Base-by-base conservation (phyloP, 257 asterid genomes). In the Solanum rostratum region DNA sequence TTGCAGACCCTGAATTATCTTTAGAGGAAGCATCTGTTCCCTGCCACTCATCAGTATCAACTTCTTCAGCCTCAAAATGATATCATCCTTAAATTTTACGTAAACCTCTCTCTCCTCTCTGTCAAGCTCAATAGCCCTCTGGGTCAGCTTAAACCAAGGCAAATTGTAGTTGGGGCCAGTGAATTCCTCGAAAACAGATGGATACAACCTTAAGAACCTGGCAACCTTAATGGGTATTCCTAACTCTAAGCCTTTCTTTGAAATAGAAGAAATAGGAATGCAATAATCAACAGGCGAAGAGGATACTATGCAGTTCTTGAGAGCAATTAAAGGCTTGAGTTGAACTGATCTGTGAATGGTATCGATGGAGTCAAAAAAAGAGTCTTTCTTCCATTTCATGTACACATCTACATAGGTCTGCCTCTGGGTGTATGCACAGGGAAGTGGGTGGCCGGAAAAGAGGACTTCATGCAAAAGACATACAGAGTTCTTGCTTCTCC, bases 381-480 rank as follows among this genome's bases (percentile, higher is more conserved):
- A 83, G 83, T 95, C 98, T 82, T 94, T 94, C 83, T 94, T 95
- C 97, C 97, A 89, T 85, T 95, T 93, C 99, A 93, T 94, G 93
- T 91, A 93, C 84, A 93, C 99, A 87, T 92, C 86, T 37, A 94
- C 98, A 60, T 94, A 93, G 59, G 87, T 81, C 85, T 85, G 95
- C 39, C 57, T 86, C 13, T 88, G 96, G 82, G 54, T 84, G 88
- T 85, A 79, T n/a, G 82, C 70, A 80, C 71, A 73, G 60, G 89
- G 84, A 73, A 83, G 79, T 45, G 65, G 45, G 55, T 76, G 55
- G 33, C 29, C 57, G 69, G 29, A 29, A 5, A 29, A 29, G 63
- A 50, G 46, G 63, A 78, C 63, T 50, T 49, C 19, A 55, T 78
- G 46, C 82, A 50, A 18, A 63, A 78, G 65, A 78, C 3, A 54